phyloP scores from a whole-genome alignment of 108 stramenopile genomes.

The Mayamaea pseudoterrestris region DNA sequence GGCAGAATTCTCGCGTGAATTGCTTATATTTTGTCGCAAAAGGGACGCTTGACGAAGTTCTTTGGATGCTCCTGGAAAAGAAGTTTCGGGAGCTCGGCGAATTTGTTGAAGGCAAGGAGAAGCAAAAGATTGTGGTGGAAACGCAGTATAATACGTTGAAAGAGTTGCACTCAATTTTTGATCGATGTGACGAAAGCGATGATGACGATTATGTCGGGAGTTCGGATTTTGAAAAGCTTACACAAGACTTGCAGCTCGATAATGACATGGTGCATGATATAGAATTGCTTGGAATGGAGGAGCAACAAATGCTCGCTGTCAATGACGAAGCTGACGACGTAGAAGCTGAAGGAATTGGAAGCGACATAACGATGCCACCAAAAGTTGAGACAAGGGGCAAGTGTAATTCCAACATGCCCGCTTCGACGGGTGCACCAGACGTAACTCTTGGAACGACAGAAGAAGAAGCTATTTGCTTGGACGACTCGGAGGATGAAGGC shows the following conservation, averaged over 20 bases:
- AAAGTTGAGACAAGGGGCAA: conserved; percentile 12
- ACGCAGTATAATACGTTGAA: conserved; percentile 30
- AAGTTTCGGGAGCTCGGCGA: conserved; percentile 78
- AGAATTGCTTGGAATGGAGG: conserved; percentile 50
- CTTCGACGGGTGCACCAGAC: conserved; percentile 4
- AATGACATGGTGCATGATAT: conserved; percentile 47
- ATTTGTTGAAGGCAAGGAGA: conserved; percentile 84
- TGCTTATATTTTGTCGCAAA: conserved; percentile 83
- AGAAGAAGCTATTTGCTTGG: conserved; percentile 29
- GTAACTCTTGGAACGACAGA: conserved; percentile 13
- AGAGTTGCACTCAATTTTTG: conserved; percentile 31
- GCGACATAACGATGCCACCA: conserved; percentile 2
- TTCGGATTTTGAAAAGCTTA: conserved; percentile 25
- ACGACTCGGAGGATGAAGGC: conserved; percentile 25
- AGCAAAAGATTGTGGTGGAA: conserved; percentile 66
- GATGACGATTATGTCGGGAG: conserved; percentile 18
- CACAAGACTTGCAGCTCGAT: conserved; percentile 19
- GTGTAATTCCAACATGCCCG: conserved; percentile 9
- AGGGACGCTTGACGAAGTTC: conserved; percentile 77
- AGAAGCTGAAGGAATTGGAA: conserved; percentile 20
- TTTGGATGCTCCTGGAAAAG: conserved; percentile 80
- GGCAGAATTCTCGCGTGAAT: conserved; percentile 78
- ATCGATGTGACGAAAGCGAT: conserved; percentile 17
- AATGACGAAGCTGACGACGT: conserved; percentile 46
- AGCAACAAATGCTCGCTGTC: conserved; percentile 46